Evolutionary conservation across 305 asterid genomes (phyloP).

Genomic region (Fraxinus latifolia): DNA sequence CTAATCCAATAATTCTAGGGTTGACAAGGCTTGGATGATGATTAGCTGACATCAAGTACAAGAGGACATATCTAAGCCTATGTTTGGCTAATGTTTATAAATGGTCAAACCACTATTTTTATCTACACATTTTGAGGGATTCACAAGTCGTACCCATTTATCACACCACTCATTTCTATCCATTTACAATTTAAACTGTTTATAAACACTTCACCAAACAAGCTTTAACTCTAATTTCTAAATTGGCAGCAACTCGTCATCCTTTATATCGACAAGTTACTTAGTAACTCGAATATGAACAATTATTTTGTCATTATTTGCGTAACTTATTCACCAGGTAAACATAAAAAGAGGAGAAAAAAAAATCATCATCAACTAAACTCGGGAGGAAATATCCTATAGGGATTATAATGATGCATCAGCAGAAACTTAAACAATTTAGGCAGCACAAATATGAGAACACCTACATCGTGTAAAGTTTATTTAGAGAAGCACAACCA

Average conservation of each 20-base stretch:
- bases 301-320: not conserved
- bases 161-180: not conserved
- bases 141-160: not conserved
- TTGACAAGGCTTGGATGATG: not conserved
- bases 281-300: not conserved
- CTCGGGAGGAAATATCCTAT: conserved; percentile 1
- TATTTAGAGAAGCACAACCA: not conserved
- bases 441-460: not conserved
- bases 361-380: not conserved
- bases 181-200: not conserved
- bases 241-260: not conserved
- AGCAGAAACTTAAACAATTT: not conserved
- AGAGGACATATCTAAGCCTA: not conserved
- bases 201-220: not conserved
- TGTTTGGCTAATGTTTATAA: no score
- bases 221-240: not conserved
- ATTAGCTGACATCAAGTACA: not conserved
- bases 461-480: not conserved
- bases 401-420: not conserved
- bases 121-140: not conserved
- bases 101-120: not conserved
- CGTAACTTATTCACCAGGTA: not conserved
- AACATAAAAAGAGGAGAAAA: not conserved
- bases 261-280: not conserved
- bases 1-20: conserved; percentile 1